These are phyloP conservation scores for Epichloe scottii DNA, from an alignment of 2,329 filamentous ascomycete genomes.

Conservation along the genomic window DNA sequence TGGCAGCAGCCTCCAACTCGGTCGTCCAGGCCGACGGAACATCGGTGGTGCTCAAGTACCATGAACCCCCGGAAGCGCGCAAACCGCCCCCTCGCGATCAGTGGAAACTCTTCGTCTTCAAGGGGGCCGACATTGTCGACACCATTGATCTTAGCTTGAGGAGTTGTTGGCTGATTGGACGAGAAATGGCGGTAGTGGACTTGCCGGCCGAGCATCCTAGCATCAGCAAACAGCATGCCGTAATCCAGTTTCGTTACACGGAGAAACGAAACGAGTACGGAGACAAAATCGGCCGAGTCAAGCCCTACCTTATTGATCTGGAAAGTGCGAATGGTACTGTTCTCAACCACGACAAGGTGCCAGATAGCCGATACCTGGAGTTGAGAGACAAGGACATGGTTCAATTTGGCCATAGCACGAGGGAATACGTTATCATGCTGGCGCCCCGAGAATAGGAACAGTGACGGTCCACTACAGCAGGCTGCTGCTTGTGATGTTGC, in stretches of 20 bases:
- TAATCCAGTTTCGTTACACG: constrained; percentile 80
- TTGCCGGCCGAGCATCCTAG: constrained; percentile 79
- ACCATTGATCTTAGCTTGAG: constrained; percentile 64
- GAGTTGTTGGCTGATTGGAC: constrained; percentile 84
- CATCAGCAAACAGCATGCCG: constrained; percentile 90
- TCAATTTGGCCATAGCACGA: constrained; percentile 72
- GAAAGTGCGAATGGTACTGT: constrained; percentile 86
- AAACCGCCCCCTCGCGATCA: constrained; percentile 67
- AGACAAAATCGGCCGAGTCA: constrained; percentile 65
- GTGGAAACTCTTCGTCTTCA: constrained; percentile 93
- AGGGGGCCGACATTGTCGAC: constrained; percentile 65
- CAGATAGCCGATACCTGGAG: constrained; percentile 71
- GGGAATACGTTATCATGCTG: constrained; percentile 95
- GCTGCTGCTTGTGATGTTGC: too few species aligned
- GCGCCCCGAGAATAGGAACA: constrained; percentile 31
- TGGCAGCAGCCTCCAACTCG: constrained; percentile 80
- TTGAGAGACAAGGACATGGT: constrained; percentile 80
- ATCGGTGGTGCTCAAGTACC: constrained; percentile 79
- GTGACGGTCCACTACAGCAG: not conserved
- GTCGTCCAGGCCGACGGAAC: constrained; percentile 60
- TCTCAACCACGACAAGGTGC: constrained; percentile 64
- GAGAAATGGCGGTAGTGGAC: constrained; percentile 71
- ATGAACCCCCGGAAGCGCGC: constrained; percentile 85
- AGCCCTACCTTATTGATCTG: constrained; percentile 84
- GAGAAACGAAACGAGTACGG: constrained; percentile 79